phyloP scores from a whole-genome alignment of 2,329 filamentous ascomycete species.

The Amauroascus niger region DNA sequence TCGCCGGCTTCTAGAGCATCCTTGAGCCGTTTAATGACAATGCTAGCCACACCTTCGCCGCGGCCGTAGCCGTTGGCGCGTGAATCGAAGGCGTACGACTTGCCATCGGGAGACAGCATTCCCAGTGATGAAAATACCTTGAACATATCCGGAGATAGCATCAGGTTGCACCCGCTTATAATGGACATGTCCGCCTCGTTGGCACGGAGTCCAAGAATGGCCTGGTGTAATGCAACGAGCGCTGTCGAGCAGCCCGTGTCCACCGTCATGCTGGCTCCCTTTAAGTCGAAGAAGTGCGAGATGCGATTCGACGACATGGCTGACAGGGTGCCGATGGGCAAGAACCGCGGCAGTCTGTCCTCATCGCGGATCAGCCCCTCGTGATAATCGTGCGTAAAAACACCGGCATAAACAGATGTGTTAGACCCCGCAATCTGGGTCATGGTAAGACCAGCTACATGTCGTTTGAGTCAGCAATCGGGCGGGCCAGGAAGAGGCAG shows the following conservation, averaged over 20 bases:
- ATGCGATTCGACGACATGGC: constrained; percentile 25
- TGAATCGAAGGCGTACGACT: constrained; percentile 26
- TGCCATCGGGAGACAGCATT: constrained; percentile 15
- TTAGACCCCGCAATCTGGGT: neutral
- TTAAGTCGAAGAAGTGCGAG: constrained; percentile 23
- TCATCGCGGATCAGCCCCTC: neutral
- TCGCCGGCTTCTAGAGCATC: constrained; percentile 35
- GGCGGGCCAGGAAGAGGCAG: too few relatives aligned
- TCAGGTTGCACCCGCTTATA: neutral
- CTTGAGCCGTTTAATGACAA: constrained; percentile 35
- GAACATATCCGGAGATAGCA: neutral
- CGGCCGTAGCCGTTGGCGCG: constrained; percentile 36
- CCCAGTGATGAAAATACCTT: neutral
- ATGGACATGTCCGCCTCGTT: constrained; percentile 17
- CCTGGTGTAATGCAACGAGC: constrained; percentile 25
- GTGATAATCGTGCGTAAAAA: neutral
- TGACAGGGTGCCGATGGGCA: neutral
- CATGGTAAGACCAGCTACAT: neutral
- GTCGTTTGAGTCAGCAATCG: too few relatives aligned
- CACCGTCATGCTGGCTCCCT: constrained; percentile 23
- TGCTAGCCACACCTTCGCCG: constrained; percentile 34
- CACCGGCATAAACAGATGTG: neutral
- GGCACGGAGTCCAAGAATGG: constrained; percentile 19
- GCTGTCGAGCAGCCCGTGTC: constrained; percentile 25
- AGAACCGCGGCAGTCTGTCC: neutral